A percentile compares a stretch with the other conserved stretches of the same genome.
Conservation (phyloP, 495 filamentous ascomycete species). For the Xylaria intraflava region DNA sequence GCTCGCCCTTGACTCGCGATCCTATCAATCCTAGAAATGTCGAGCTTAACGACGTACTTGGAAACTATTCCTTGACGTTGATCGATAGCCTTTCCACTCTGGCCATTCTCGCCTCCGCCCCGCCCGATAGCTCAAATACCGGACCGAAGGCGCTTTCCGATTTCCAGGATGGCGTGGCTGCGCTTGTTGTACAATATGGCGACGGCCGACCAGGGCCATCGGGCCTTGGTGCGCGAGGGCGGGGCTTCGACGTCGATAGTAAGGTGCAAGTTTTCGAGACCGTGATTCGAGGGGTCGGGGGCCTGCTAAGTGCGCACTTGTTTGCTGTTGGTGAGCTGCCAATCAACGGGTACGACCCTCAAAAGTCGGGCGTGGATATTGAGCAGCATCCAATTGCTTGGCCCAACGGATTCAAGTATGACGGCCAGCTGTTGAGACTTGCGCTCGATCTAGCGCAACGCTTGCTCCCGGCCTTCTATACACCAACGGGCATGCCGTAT, state of each 20-base stretch:
- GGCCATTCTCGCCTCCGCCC: constrained; percentile 76
- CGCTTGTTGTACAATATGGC: constrained; percentile 80
- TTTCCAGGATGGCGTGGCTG: constrained; percentile 74
- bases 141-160: constrained; percentile 58
- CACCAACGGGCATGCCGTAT: constrained; percentile 86
- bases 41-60: constrained; percentile 90
- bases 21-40: constrained; percentile 70
- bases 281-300: constrained; percentile 88
- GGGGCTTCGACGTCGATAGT: constrained; percentile 91
- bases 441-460: constrained; percentile 77
- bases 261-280: constrained; percentile 99
- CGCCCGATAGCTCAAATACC: constrained; percentile 39
- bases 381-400: constrained; percentile 56
- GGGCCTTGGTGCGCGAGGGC: constrained; percentile 64
- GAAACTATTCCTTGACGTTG: constrained; percentile 92
- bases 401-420: constrained; percentile 73
- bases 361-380: constrained; percentile 26
- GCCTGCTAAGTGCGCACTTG: constrained; percentile 83
- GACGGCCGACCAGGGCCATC: constrained; percentile 65
- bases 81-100: constrained; percentile 92
- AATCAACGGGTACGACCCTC: constrained; percentile 65
- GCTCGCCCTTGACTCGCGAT: constrained; percentile 75
- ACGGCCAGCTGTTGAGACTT: constrained; percentile 81
- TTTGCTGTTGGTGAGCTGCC: constrained; percentile 87
- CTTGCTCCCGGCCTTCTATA: constrained; percentile 82